These are phyloP conservation scores for Flaveria sonorensis DNA, from an alignment of 129 eudicot genomes.

Conservation along the genomic window DNA sequence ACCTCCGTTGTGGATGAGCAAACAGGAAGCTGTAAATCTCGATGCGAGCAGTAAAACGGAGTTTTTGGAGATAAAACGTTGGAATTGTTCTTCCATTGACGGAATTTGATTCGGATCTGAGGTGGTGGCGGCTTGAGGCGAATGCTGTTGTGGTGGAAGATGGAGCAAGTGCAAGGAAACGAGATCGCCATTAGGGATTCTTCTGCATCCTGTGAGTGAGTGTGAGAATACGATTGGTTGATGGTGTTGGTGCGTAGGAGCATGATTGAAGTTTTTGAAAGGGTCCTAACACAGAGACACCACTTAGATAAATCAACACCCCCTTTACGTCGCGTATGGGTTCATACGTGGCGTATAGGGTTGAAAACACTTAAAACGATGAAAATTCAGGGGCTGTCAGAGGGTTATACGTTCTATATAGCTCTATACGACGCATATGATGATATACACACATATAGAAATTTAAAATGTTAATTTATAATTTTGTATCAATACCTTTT, in stretches of 20 bases:
- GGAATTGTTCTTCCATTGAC: constrained; percentile 21
- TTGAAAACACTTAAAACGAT: too few relatives aligned
- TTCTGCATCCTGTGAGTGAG: background rate
- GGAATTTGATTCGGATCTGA: constrained; percentile 12
- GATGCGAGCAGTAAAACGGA: constrained; percentile 20
- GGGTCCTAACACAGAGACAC: too few relatives aligned
- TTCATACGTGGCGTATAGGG: too few relatives aligned
- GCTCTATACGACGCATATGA: too few relatives aligned
- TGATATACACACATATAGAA: too few relatives aligned
- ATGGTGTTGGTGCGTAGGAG: background rate
- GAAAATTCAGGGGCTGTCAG: too few relatives aligned
- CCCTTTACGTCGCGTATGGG: too few relatives aligned
- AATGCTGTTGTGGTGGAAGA: constrained; percentile 9
- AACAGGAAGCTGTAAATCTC: constrained; percentile 12
- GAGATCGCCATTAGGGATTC: constrained; percentile 25
- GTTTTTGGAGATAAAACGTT: constrained; percentile 3
- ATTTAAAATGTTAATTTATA: too few relatives aligned
- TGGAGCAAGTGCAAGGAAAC: constrained; percentile 8
- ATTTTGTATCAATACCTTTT: too few relatives aligned
- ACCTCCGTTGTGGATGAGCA: constrained; percentile 24
- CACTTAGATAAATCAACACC: too few relatives aligned
- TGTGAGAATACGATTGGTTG: too few relatives aligned
- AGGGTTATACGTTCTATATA: too few relatives aligned
- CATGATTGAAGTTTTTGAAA: constrained; percentile 3
- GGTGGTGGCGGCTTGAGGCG: background rate